Evolutionary conservation across 2,329 filamentous ascomycete genomes (phyloP), one percentile per base, ranked within the genome.

Genomic region (Colletotrichum higginsianum): DNA sequence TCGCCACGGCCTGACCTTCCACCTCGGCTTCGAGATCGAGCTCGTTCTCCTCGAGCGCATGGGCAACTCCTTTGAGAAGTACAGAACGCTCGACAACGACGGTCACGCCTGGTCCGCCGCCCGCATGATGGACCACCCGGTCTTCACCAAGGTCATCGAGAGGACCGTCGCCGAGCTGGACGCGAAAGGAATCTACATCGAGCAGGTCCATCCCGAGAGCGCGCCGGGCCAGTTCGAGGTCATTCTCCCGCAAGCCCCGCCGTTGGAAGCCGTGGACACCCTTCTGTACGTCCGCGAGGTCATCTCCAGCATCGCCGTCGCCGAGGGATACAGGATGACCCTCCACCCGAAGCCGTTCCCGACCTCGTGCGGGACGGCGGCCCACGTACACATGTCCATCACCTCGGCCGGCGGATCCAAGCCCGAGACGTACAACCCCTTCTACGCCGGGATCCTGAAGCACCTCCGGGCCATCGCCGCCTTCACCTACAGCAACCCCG

Each of bases 1-100:
- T 13, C 75, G 81, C 2, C 83, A 88, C 47, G 84, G 85, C 1
- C 83, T 94, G 2, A 80, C 85, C 3, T 89, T 95, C 58, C 84
- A 91, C 0, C 81, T 94, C 18, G 94, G 94, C 0, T 97, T 96
- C 75, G 94, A 97, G 80, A 90, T 97, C 50, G 94, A 97, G 80
- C 89, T 96, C 12, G 86, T 93, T 1, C 91, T 97, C 74, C 84
- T 96, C 74, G 86, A 86, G 50, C 86, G 86, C 23, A 75, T 80
- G 35, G 74, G 79, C 18, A 74, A 74, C 6, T 72, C 74, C 1
- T 74, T 78, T 12, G 79, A 80, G 4, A 76, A 79, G n/a, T 84
- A 82, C 50, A 80, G 82, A 9, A 77, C 81, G 1, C 84, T 92
- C 0, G 78, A 86, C n/a, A 87, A 87, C 9, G 85, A 86, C 56